phyloP scores from a whole-genome alignment of 495 filamentous ascomycete species.

The Trichoderma erinaceum region DNA sequence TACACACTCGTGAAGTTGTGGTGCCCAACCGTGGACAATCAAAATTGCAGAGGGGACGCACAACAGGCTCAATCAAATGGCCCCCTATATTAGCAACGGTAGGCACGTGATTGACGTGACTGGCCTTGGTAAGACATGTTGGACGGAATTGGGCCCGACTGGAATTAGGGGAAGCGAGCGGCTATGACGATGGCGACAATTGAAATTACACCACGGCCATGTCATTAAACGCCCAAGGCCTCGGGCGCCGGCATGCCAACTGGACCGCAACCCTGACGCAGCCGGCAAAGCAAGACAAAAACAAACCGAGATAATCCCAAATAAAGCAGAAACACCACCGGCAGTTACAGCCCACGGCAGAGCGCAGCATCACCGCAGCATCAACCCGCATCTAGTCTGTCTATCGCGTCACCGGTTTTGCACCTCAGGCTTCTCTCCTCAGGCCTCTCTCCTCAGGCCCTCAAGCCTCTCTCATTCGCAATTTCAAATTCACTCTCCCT shows the following conservation, averaged over 20 bases:
- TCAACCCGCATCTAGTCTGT: background rate
- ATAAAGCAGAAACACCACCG: background rate
- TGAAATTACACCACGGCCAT: slow-evolving; percentile 5
- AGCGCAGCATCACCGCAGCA: background rate
- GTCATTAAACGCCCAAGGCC: slow-evolving; percentile 8
- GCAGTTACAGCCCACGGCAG: background rate
- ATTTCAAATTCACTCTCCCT: background rate
- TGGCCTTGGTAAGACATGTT: background rate
- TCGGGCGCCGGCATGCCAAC: background rate
- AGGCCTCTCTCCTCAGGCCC: too few relatives aligned
- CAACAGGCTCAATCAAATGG: background rate
- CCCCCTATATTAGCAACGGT: background rate
- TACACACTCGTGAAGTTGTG: background rate
- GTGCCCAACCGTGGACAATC: background rate
- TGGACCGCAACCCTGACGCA: background rate
- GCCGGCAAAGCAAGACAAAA: background rate
- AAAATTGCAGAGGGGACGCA: background rate
- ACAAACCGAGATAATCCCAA: background rate
- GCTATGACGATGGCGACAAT: background rate
- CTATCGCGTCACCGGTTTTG: background rate
- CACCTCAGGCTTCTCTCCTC: too few relatives aligned
- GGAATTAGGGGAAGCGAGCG: slow-evolving; percentile 12
- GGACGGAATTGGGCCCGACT: background rate
- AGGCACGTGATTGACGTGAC: background rate
- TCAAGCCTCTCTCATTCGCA: too few relatives aligned